phyloP scores from a whole-genome alignment of 257 asterid genomes.

The Solanum piurae region DNA sequence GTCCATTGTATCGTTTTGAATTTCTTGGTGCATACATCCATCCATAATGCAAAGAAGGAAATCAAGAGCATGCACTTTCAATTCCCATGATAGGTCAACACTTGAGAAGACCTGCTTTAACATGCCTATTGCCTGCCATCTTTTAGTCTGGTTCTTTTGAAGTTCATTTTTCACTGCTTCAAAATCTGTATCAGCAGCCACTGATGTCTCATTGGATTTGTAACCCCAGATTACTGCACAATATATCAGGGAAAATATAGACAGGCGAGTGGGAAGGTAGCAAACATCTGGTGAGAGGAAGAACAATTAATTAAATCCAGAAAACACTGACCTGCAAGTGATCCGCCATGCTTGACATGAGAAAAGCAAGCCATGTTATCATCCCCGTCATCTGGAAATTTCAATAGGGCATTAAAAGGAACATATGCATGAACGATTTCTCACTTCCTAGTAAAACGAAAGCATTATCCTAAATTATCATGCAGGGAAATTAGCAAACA shows the following conservation, averaged over 20 bases:
- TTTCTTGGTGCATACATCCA: slow-evolving; percentile 19
- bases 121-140: slow-evolving; percentile 79
- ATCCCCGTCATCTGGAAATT: slow-evolving; percentile 39
- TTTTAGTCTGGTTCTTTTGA: slow-evolving; percentile 45
- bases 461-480: neutral
- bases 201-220: slow-evolving; percentile 48
- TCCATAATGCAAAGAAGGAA: slow-evolving; percentile 57
- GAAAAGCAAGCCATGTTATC: slow-evolving; percentile 56
- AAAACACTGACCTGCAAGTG: slow-evolving; percentile 51
- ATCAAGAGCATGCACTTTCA: slow-evolving; percentile 48
- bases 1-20: slow-evolving; percentile 28
- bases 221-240: slow-evolving; percentile 77
- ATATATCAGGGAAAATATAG: slow-evolving; percentile 3
- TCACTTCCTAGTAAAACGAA: neutral
- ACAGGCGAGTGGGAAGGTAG: slow-evolving; percentile 5
- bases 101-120: slow-evolving; percentile 45
- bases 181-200: slow-evolving; percentile 55
- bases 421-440: neutral
- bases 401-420: slow-evolving; percentile 1
- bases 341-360: slow-evolving; percentile 68
- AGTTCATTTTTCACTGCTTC: slow-evolving; percentile 44
- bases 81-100: slow-evolving; percentile 42
- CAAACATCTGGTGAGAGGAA: slow-evolving; percentile 1
- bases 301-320: neutral
- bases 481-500: neutral